Base-by-base conservation (phyloP, 164 flowering plant species). In the Annona squamosa region DNA sequence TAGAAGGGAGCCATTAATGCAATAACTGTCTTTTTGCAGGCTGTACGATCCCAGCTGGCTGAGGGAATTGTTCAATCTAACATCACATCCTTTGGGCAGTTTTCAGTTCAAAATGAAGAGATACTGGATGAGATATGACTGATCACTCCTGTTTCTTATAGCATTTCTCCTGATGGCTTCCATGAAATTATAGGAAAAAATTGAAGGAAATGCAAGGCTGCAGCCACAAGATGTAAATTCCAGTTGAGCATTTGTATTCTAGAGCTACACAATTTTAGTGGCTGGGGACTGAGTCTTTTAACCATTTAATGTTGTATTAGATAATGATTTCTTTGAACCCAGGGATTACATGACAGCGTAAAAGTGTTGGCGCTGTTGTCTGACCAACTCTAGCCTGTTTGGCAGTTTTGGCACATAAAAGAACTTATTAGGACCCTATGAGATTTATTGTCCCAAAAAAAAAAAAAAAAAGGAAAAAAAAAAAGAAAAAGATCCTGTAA, bases 11-110 rank as follows among this genome's bases (percentile, higher is more conserved):
- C 37, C 37, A 26, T 1, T 26, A 26, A 26, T 26, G 37, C 37
- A 26, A 26, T 26, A 26, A 57, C 10, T 71, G 67, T 42, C 48
- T n/a, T 46, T 5, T 61, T 66, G 70, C 79, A 79, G 81, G 77
- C 67, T 4, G 76, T 79, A 26, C 72, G 77, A 65, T 73, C 81
- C 12, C 61, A n/a, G 48, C 67, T 79, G 79, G 63, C 69, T 42
- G 81, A 76, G n/a, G 79, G 74, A 61, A 71, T 69, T 12, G 70
- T 45, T 45, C 79, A 71, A 68, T 63, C 46, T 67, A 66, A 68
- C 18, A 5, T 64, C 7, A 46, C 41, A 12, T 56, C 70, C 10
- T 37, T 57, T 46, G 73, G 70, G 74, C 79, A 79, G 26, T 26
- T 52, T 45, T 66, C 69, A 16, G 47, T 63, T 37, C 68, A 66